Conservation (phyloP, 163 green algal genomes). For the Chloromonas sp. region DNA sequence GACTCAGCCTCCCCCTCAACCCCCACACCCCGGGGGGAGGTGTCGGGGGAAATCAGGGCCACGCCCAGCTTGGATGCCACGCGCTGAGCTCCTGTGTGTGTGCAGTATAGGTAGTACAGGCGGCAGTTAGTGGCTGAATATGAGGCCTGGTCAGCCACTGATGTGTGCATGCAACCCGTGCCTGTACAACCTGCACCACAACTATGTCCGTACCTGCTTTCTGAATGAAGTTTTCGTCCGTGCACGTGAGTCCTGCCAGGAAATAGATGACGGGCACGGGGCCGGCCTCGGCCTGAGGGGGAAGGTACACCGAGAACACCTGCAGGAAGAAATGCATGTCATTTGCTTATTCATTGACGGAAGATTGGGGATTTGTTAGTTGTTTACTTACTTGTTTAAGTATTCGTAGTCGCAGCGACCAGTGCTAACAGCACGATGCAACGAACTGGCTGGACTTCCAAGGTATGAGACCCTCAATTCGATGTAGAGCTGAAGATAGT, state of each 20-base stretch:
- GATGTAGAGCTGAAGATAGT: neutral
- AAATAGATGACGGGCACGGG: slow-evolving; percentile 80
- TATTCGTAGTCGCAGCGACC: neutral
- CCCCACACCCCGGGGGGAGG: slow-evolving; percentile 75
- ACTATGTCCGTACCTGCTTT: slow-evolving; percentile 53
- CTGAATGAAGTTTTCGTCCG: slow-evolving; percentile 91
- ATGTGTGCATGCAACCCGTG: neutral
- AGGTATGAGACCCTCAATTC: neutral
- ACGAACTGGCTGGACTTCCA: neutral
- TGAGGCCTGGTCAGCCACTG: neutral
- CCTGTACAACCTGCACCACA: neutral
- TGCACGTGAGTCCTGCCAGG: slow-evolving; percentile 94
- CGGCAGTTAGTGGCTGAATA: neutral
- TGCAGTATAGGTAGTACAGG: neutral
- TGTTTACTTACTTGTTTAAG: neutral
- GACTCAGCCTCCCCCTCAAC: slow-evolving; percentile 68
- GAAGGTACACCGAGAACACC: slow-evolving; percentile 43
- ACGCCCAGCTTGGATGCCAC: slow-evolving; percentile 60
- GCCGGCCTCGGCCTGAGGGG: slow-evolving; percentile 20
- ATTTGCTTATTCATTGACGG: too few species aligned
- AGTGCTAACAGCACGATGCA: neutral
- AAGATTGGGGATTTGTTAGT: neutral
- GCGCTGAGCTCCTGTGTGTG: slow-evolving; percentile 54
- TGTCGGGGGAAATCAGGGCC: slow-evolving; percentile 82
- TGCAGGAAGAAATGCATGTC: neutral